Evolutionary conservation across 2,329 filamentous ascomycete species (phyloP).

Genomic region (Fusarium sp.): DNA sequence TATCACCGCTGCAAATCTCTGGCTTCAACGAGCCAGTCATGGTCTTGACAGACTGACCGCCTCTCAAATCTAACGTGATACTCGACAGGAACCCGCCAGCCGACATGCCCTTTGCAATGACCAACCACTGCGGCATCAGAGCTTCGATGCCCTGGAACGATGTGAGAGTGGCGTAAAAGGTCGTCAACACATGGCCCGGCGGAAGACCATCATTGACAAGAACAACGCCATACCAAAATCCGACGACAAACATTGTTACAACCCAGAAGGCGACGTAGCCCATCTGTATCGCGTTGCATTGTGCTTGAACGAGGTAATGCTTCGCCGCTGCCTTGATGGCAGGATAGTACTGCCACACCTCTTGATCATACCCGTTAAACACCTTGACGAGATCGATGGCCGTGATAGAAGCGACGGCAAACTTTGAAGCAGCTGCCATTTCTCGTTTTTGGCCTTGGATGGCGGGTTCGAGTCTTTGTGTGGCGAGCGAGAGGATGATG

Average conservation of each 20-base stretch:
- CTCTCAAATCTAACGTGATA: constrained; percentile 51
- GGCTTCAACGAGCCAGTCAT: constrained; percentile 45
- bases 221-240: constrained; percentile 87
- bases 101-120: constrained; percentile 82
- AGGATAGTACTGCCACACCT: constrained; percentile 73
- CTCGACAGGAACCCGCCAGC: constrained; percentile 74
- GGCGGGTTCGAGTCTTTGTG: constrained; percentile 70
- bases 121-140: constrained; percentile 80
- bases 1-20: constrained; percentile 69
- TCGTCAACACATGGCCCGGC: constrained; percentile 79
- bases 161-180: constrained; percentile 85
- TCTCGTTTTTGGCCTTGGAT: constrained; percentile 77
- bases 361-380: constrained; percentile 80
- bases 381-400: constrained; percentile 89
- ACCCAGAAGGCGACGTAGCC: constrained; percentile 80
- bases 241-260: constrained; percentile 83
- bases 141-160: constrained; percentile 81
- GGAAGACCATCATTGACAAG: constrained; percentile 72
- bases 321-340: constrained; percentile 69
- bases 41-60: background rate
- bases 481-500: constrained; percentile 69
- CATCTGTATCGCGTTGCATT: constrained; percentile 77
- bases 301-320: constrained; percentile 76
- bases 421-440: constrained; percentile 78
- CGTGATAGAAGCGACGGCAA: constrained; percentile 74